These are phyloP conservation scores for Lasiosphaeria miniovina DNA, from an alignment of 495 filamentous ascomycete species.

Conservation along the genomic window DNA sequence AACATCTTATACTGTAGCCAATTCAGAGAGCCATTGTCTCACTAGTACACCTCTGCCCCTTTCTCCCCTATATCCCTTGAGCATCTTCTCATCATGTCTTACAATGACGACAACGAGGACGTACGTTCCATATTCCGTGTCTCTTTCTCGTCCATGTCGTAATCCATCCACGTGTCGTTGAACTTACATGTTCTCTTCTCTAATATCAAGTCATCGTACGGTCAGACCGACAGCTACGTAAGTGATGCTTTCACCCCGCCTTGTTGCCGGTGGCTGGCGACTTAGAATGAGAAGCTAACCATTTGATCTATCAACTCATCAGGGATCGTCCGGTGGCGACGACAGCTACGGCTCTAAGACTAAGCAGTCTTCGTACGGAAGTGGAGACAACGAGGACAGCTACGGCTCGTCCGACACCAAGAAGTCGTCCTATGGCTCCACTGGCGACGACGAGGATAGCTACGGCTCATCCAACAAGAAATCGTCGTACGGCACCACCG, in stretches of 20 bases:
- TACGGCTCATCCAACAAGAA: background rate
- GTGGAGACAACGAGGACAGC: background rate
- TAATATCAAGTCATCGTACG: slow-evolving; percentile 7
- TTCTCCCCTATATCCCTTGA: background rate
- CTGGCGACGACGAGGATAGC: slow-evolving; percentile 3
- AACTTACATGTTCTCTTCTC: background rate
- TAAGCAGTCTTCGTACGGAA: slow-evolving; percentile 19
- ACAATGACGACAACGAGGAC: slow-evolving; percentile 12
- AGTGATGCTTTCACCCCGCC: slow-evolving; percentile 4
- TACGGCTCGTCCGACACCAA: background rate
- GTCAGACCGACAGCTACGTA: slow-evolving; percentile 18
- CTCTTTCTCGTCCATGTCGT: background rate
- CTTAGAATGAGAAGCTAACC: background rate
- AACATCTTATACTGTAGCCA: no score
- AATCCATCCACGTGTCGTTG: background rate
- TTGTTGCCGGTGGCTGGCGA: background rate
- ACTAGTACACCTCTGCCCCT: no score
- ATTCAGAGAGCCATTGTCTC: no score
- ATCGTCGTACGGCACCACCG: background rate
- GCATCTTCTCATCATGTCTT: slow-evolving; percentile 13
- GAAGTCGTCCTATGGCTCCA: slow-evolving; percentile 3
- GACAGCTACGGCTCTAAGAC: slow-evolving; percentile 24
- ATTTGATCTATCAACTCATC: background rate
- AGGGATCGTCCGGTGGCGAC: background rate
- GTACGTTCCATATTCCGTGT: background rate